Conservation (phyloP, 139 green algal species). For the Gonium pectorale region DNA sequence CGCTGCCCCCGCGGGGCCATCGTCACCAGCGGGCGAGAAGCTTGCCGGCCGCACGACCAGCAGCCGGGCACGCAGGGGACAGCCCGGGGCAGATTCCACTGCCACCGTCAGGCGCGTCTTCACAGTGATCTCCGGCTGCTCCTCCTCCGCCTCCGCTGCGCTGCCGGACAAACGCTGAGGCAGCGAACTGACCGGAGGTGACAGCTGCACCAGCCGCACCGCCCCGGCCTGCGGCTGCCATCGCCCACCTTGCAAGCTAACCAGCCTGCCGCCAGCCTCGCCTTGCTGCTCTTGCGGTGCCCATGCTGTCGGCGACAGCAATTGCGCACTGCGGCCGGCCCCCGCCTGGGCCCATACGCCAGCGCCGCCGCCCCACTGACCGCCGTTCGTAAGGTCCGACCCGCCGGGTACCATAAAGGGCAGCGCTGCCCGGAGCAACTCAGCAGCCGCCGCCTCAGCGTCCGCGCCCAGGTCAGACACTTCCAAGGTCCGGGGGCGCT, state of each 20-base stretch:
- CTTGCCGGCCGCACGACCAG: not conserved
- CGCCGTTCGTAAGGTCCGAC: not conserved
- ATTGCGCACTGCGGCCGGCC: not conserved
- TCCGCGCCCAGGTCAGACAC: too few relatives aligned
- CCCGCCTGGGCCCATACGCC: not conserved
- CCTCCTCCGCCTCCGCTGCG: not conserved
- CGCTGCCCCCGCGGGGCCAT: too few relatives aligned
- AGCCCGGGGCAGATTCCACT: not conserved
- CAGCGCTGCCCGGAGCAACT: not conserved
- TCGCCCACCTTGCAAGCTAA: too few relatives aligned
- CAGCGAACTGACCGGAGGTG: not conserved
- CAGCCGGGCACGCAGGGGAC: not conserved
- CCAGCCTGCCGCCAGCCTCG: too few relatives aligned
- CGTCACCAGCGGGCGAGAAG: not conserved
- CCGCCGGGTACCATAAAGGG: not conserved
- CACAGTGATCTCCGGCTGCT: not conserved
- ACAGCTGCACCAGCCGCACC: not conserved
- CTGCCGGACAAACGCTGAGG: not conserved
- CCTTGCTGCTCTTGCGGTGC: too few relatives aligned
- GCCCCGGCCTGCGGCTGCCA: not conserved
- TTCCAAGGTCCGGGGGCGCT: not conserved
- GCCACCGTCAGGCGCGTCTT: too few relatives aligned
- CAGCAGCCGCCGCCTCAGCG: not conserved
- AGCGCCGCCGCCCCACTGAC: not conserved
- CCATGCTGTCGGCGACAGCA: not conserved